Base-by-base conservation (phyloP, 2,329 filamentous ascomycete species). In the Colletotrichum cordylinicola region DNA sequence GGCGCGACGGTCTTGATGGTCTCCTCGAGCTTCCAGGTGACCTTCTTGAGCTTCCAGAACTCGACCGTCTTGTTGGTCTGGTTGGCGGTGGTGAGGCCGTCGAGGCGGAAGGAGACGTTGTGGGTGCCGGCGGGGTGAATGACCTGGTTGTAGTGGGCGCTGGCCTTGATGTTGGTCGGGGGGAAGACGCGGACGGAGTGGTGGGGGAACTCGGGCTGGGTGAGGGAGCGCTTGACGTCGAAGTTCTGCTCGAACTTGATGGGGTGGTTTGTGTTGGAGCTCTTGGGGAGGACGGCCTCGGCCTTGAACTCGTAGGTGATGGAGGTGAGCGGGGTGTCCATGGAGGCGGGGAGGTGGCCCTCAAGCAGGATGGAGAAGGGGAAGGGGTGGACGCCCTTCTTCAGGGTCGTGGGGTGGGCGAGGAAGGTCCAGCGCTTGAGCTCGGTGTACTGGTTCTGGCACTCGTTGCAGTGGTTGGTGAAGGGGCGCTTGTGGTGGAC, bases 1-100 rank as follows among this genome's bases (percentile, higher is more conserved):
- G 94, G 93, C 0, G 95, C 95, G 52, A 96, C 88, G 48, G 93
- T 93, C 85, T 93, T 94, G 83, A 95, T 91, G 52, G 93, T 94
- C 88, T 99, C 96, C 82, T 98, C 96, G 69, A 99, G 93, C 79
- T 94, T 93, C 96, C 96, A 99, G 78, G 94, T 95, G 78, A 98
- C 90, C 85, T 98, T 97, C 84, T 96, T 95, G 35, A 99, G 89
- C 80, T 94, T 94, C 96, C 96, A 98, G 82, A 92, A 90, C 82
- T 92, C 91, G 77, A 97, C 91, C 8, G 93, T 96, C 82, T 94
- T 93, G 75, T 90, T 91, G 56, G 92, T 91, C 48, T 90, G 85
- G 83, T 95, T 95, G 78, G 87, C 86, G 78, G 92, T 94, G 56
- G 96, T 92, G 70, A 98, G 92, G n/a, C 96, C 96, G 78, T 96